These are phyloP conservation scores for Physaria fendleri DNA, from an alignment of 345 rosid species.

Conservation along the genomic window DNA sequence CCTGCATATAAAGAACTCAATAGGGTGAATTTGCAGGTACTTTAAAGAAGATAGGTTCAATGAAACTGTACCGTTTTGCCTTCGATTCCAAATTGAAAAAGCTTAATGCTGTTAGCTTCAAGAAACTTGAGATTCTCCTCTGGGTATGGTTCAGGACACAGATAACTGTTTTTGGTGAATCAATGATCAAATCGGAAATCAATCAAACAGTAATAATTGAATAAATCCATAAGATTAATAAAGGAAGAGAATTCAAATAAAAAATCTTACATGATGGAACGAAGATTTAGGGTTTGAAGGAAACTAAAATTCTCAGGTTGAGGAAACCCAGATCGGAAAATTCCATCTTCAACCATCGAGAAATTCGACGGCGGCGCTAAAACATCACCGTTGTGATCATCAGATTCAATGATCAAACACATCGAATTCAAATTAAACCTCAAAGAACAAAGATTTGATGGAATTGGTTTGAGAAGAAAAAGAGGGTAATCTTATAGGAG, in stretches of 20 bases:
- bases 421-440: conserved; percentile 1
- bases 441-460: conserved; percentile 1
- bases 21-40: neutral
- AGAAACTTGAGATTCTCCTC: conserved; percentile 63
- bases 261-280: conserved; percentile 57
- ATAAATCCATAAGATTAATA: neutral
- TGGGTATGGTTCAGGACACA: conserved; percentile 81
- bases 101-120: conserved; percentile 47
- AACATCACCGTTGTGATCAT: conserved; percentile 20
- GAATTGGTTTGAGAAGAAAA: neutral
- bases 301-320: conserved; percentile 47
- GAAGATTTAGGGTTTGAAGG: conserved; percentile 59
- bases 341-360: conserved; percentile 73
- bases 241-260: neutral
- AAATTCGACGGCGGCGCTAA: conserved; percentile 58
- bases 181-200: neutral
- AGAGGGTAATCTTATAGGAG: neutral
- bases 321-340: conserved; percentile 73
- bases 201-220: neutral
- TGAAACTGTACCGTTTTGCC: conserved; percentile 56
- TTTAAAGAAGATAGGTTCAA: neutral
- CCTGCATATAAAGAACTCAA: conserved; percentile 35
- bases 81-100: conserved; percentile 69
- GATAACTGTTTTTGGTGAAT: conserved; percentile 41
- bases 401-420: conserved; percentile 37